Evolutionary conservation across 345 rosid species (phyloP).

Genomic region (Salix exigua): DNA sequence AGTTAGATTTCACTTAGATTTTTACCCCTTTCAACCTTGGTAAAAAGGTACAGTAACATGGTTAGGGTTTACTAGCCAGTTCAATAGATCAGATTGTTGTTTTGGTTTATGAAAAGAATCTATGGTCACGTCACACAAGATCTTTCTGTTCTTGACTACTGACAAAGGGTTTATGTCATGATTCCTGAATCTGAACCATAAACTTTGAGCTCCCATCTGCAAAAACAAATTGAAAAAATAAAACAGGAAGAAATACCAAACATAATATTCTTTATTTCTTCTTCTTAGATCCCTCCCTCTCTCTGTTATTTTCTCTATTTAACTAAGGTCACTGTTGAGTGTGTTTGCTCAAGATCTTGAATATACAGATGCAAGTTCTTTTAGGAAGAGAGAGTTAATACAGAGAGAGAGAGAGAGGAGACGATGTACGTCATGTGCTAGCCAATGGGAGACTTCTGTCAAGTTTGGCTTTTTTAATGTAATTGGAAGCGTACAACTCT

Average conservation of each 20-base stretch:
- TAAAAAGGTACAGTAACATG: neutral
- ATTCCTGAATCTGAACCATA: slow-evolving; percentile 30
- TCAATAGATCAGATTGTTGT: slow-evolving; percentile 34
- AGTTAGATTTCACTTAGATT: slow-evolving; percentile 5
- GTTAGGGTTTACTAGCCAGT: slow-evolving; percentile 41
- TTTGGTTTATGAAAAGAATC: slow-evolving; percentile 53
- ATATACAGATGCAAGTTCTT: slow-evolving; percentile 37
- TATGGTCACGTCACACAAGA: slow-evolving; percentile 67
- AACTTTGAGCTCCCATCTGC: neutral
- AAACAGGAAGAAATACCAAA: neutral
- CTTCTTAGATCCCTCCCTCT: slow-evolving; percentile 17
- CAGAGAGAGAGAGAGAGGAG: slow-evolving; percentile 15
- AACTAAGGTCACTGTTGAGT: slow-evolving; percentile 5
- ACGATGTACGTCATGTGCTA: slow-evolving; percentile 35
- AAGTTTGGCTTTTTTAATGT: slow-evolving; percentile 35
- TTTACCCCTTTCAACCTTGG: neutral
- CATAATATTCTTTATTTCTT: neutral
- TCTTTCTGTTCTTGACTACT: slow-evolving; percentile 55
- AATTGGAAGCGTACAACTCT: slow-evolving; percentile 23
- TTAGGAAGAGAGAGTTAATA: slow-evolving; percentile 6
- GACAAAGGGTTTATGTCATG: slow-evolving; percentile 55
- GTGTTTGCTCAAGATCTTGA: slow-evolving; percentile 41
- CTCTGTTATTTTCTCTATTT: slow-evolving; percentile 18
- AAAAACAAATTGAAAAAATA: neutral
- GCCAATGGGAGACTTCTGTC: slow-evolving; percentile 46